These are phyloP conservation scores for Crucihimalaya himalaica DNA, from an alignment of 345 rosid genomes.

Conservation along the genomic window DNA sequence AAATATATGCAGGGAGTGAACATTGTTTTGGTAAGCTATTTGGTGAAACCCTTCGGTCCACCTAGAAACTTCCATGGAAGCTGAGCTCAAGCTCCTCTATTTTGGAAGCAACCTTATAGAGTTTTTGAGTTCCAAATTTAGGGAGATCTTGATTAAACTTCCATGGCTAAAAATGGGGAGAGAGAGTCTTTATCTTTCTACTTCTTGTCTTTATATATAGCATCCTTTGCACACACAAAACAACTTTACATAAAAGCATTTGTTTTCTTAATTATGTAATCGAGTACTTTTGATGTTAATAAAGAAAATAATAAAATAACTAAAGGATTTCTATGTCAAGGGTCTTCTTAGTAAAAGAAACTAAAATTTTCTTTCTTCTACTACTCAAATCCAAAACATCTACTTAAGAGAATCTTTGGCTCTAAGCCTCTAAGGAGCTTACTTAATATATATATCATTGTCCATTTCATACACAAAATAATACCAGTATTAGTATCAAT, in stretches of 20 bases:
- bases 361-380: too few species aligned
- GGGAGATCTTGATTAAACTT: conserved; percentile 20
- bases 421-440: too few species aligned
- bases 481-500: too few species aligned
- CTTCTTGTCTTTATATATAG: conserved; percentile 14
- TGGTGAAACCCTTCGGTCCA: conserved; percentile 12
- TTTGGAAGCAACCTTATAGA: conserved; percentile 3
- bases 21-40: conserved; percentile 17
- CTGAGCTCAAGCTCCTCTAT: conserved; percentile 9
- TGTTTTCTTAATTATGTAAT: background rate
- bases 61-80: conserved; percentile 31
- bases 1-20: conserved; percentile 18
- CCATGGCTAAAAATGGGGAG: conserved; percentile 21
- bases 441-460: too few species aligned
- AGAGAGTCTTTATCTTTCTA: conserved; percentile 17
- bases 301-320: background rate
- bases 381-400: too few species aligned
- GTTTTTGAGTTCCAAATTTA: conserved; percentile 1
- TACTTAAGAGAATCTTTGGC: too few species aligned
- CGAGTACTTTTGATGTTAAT: background rate
- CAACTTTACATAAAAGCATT: background rate
- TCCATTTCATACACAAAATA: too few species aligned
- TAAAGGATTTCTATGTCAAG: background rate
- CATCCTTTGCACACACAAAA: background rate
- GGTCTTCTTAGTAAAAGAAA: background rate